Evolutionary conservation across 306 rosid species (phyloP), one percentile per base, ranked within the genome.

Genomic region (Oemleria cerasiformis): DNA sequence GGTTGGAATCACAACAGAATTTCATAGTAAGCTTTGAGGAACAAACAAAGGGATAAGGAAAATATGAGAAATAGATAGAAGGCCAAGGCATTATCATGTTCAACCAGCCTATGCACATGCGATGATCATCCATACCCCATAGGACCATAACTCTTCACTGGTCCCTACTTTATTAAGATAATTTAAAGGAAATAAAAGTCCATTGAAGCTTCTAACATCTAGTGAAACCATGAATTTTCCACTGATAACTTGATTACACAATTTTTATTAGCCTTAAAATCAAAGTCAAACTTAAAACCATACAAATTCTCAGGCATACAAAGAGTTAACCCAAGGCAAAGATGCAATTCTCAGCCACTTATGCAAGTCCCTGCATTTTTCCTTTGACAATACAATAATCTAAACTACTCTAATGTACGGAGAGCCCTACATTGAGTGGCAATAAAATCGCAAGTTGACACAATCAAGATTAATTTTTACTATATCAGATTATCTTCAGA

Each of bases 41-140:
- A 66, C 75, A 77, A 45, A 70, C 77, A 79, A 71, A 72, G 67
- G 63, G 86, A 90, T 75, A 72, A 82, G 80, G 11, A 74, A 16
- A 42, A 54, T 30, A 50, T 71, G 51, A 74, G 56, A 75, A 54
- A 78, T 63, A 45, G 76, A 78, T 75, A 79, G 63, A 72, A 79
- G 77, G 63, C 60, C 47, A 72, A 79, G 77, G 59, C 60, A 51
- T 77, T 77, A 79, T 84, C 83, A 68, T 76, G 75, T 75, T 17
- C 74, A 63, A 67, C 67, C 72, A 76, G 64, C 74, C 72, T 36
- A 21, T 51, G 73, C 63, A 39, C 55, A 60, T 75, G 73, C 45
- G 70, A 53, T 49, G 76, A 68, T 70, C 48, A 30, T 54, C 61
- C 40, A 57, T 49, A 74, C 55, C 39, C 74, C 77, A 74, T 63